Conservation (phyloP, 1,139 yeast species). For the Candida anutae region DNA sequence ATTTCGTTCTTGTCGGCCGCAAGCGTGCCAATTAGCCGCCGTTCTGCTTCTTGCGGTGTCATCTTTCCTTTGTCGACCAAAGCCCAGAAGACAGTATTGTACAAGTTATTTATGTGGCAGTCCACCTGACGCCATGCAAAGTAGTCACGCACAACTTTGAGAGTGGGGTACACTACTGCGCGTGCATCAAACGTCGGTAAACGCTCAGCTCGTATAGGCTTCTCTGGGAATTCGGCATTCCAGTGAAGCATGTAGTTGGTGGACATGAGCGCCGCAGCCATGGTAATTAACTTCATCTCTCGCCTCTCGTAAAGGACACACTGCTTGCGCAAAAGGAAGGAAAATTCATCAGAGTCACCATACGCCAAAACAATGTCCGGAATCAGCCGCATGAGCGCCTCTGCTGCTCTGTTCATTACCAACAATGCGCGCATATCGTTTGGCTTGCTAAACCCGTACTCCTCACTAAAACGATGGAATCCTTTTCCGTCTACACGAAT, state of each 20-base stretch:
- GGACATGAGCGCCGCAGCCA: constrained; percentile 78
- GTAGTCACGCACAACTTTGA: constrained; percentile 61
- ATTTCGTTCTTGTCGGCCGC: constrained; percentile 85
- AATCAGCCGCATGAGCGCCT: constrained; percentile 49
- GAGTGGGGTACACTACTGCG: constrained; percentile 77
- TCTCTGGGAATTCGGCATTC: constrained; percentile 50
- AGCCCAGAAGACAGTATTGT: constrained; percentile 91
- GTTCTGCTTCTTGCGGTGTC: constrained; percentile 74
- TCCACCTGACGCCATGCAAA: constrained; percentile 95
- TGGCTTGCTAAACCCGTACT: constrained; percentile 75
- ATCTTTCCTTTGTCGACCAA: constrained; percentile 65
- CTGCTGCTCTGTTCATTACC: constrained; percentile 80
- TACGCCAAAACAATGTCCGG: constrained; percentile 77
- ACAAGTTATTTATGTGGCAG: constrained; percentile 90
- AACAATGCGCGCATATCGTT: constrained; percentile 71
- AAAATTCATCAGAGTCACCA: constrained; percentile 95
- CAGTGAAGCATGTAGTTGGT: constrained; percentile 67
- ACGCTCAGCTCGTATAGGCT: constrained; percentile 25
- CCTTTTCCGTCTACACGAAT: constrained; percentile 92
- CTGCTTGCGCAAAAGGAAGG: constrained; percentile 59
- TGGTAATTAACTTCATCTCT: constrained; percentile 67
- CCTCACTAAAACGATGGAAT: constrained; percentile 75
- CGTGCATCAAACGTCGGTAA: constrained; percentile 90
- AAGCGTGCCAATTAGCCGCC: constrained; percentile 62
- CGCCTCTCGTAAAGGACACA: constrained; percentile 74